Percentiles rank a stretch among this genome's conserved stretches.
These are phyloP conservation scores for Pholiota conissans DNA, from an alignment of 768 basidiomycete species.

Conservation along the genomic window DNA sequence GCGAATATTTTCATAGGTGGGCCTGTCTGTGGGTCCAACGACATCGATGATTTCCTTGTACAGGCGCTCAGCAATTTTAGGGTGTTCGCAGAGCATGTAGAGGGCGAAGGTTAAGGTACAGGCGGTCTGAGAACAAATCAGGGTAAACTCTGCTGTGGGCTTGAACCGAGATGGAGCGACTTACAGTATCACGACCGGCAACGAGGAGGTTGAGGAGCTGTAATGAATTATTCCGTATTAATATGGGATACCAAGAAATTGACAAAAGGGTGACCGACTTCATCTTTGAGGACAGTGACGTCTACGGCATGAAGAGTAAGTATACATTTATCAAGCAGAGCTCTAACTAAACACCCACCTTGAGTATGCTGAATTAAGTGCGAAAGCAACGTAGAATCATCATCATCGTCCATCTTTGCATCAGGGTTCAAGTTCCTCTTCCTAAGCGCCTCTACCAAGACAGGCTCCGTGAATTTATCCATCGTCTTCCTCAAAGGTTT, in stretches of 20 bases:
- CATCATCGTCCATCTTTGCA: slow-evolving; percentile 30
- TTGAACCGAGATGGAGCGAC: neutral
- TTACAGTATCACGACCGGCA: slow-evolving; percentile 51
- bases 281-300: slow-evolving; percentile 19
- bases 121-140: slow-evolving; percentile 29
- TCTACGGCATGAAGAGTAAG: slow-evolving; percentile 3
- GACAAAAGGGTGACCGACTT: slow-evolving; percentile 3
- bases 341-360: slow-evolving; percentile 27
- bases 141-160: neutral
- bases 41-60: slow-evolving; percentile 39
- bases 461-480: slow-evolving; percentile 43
- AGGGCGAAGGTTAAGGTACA: slow-evolving; percentile 39
- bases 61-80: slow-evolving; percentile 34
- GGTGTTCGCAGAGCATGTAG: slow-evolving; percentile 45
- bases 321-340: neutral
- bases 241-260: neutral
- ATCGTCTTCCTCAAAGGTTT: slow-evolving; percentile 40
- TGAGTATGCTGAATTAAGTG: slow-evolving; percentile 49
- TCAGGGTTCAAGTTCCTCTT: slow-evolving; percentile 20
- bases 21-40: slow-evolving; percentile 35
- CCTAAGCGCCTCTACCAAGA: slow-evolving; percentile 35
- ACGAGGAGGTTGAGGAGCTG: slow-evolving; percentile 47
- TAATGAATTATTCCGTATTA: slow-evolving; percentile 17
- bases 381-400: slow-evolving; percentile 36
- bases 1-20: slow-evolving; percentile 45